A percentile compares a stretch with the other conserved stretches of the same genome.
Conservation (phyloP, 2,329 filamentous ascomycete genomes). For the Cladosporium sphaerospermum region DNA sequence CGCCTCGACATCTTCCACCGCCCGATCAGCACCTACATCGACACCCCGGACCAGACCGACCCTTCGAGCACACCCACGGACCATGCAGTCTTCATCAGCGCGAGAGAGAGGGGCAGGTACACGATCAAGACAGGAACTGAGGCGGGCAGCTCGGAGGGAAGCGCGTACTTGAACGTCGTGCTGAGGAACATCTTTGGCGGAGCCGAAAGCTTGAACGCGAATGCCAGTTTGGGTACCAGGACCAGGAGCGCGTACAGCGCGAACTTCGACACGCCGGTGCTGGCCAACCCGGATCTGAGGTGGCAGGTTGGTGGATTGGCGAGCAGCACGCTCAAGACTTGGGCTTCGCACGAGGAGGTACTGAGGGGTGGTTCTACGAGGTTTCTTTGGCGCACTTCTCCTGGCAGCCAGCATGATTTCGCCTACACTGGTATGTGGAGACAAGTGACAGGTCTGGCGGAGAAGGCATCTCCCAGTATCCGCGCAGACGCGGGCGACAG, state of each 20-base stretch:
- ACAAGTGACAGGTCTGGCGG: conserved; percentile 73
- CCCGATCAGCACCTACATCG: conserved; percentile 74
- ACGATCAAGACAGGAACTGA: conserved; percentile 92
- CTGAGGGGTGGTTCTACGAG: conserved; percentile 71
- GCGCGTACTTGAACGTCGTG: conserved; percentile 79
- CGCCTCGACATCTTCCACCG: conserved; percentile 84
- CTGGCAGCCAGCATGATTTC: conserved; percentile 63
- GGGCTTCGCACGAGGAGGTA: conserved; percentile 90
- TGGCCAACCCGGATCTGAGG: conserved; percentile 75
- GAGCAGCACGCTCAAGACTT: conserved; percentile 80
- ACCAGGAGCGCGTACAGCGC: conserved; percentile 89
- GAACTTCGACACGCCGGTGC: conserved; percentile 72
- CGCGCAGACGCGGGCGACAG: conserved; percentile 82
- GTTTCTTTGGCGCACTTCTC: conserved; percentile 62
- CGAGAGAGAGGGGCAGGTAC: conserved; percentile 73
- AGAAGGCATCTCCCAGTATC: conserved; percentile 72
- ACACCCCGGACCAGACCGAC: conserved; percentile 63
- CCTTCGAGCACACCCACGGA: conserved; percentile 67
- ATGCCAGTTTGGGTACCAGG: conserved; percentile 81
- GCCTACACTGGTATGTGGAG: conserved; percentile 80
- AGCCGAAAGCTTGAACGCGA: conserved; percentile 80
- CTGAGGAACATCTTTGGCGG: conserved; percentile 93
- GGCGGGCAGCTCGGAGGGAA: conserved; percentile 87
- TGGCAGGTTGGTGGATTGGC: conserved; percentile 73
- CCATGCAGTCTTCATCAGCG: conserved; percentile 71